Evolutionary conservation across 768 basidiomycete species (phyloP).

Genomic region (Russula dissimulans): DNA sequence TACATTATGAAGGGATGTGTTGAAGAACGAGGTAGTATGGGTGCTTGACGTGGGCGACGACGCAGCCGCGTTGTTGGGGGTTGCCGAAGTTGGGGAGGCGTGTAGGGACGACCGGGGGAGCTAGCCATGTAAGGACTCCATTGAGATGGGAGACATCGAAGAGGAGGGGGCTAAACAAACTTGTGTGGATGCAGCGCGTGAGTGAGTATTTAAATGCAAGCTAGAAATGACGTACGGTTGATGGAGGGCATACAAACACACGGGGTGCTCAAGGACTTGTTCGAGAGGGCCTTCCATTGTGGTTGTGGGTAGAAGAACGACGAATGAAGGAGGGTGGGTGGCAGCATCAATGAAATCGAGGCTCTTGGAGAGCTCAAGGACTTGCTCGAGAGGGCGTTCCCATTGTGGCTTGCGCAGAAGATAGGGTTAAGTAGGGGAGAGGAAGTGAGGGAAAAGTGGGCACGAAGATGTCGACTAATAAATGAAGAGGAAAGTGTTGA

Average conservation of each 20-base stretch:
- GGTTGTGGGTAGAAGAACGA: too few relatives aligned
- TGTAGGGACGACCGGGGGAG: conserved; percentile 53
- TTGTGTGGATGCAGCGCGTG: conserved; percentile 9
- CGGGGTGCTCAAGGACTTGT: conserved; percentile 54
- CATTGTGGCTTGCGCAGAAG: conserved; percentile 27
- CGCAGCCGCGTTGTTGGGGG: too few relatives aligned
- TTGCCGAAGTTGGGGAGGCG: too few relatives aligned
- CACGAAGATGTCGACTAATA: conserved; percentile 22
- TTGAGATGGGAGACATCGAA: conserved; percentile 55
- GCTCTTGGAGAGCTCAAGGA: conserved; percentile 42
- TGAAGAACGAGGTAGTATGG: too few relatives aligned
- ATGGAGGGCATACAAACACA: conserved; percentile 57
- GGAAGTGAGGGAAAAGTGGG: conserved; percentile 18
- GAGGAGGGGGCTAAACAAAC: conserved; percentile 43
- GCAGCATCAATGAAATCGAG: conserved; percentile 42
- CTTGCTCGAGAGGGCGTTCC: conserved; percentile 39
- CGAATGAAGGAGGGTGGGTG: conserved; percentile 28
- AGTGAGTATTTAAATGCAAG: conserved; percentile 12
- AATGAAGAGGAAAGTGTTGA: conserved; percentile 21
- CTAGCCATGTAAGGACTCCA: conserved; percentile 45
- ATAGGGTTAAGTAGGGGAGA: conserved; percentile 4
- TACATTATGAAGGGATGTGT: too few relatives aligned
- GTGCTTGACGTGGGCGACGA: too few relatives aligned
- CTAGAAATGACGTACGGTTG: conserved; percentile 42
- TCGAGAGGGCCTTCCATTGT: too few relatives aligned